phyloP scores from a whole-genome alignment of 306 rosid genomes.

The Arachis hypogaea region DNA sequence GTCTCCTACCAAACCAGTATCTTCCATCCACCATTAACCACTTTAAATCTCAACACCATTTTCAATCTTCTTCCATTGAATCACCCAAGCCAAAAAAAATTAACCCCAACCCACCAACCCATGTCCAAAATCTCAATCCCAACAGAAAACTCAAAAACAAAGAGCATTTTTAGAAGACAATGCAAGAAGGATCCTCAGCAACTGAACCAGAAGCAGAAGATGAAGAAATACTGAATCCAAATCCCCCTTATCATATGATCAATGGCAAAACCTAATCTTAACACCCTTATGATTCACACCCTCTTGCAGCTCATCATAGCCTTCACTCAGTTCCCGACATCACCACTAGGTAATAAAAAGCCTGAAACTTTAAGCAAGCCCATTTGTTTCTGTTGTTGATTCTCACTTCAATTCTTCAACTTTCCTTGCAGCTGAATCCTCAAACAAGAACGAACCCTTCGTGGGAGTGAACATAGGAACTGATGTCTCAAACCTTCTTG shows the following conservation, averaged over 20 bases:
- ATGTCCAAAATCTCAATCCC: background rate
- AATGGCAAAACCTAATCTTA: conserved; percentile 56
- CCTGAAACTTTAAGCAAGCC: background rate
- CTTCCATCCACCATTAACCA: background rate
- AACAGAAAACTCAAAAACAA: background rate
- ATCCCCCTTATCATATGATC: conserved; percentile 41
- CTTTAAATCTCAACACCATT: background rate
- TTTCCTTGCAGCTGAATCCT: conserved; percentile 39
- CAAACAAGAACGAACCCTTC: conserved; percentile 54
- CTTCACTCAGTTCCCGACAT: conserved; percentile 22
- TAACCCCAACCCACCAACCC: background rate
- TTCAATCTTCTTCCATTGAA: background rate
- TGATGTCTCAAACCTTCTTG: conserved; percentile 65
- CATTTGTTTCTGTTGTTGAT: background rate
- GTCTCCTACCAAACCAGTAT: background rate
- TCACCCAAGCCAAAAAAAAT: background rate
- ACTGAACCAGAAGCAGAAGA: conserved; percentile 57
- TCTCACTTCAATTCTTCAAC: background rate
- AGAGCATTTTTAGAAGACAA: conserved; percentile 44
- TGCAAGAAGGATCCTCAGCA: conserved; percentile 56
- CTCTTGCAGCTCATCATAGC: conserved; percentile 26
- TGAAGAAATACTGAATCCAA: conserved; percentile 39
- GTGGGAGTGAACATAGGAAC: conserved; percentile 86
- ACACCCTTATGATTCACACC: conserved; percentile 5
- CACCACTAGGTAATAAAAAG: conserved; percentile 46